Evolutionary conservation across 345 rosid species (phyloP).

Genomic region (Geranium rotundifolium): DNA sequence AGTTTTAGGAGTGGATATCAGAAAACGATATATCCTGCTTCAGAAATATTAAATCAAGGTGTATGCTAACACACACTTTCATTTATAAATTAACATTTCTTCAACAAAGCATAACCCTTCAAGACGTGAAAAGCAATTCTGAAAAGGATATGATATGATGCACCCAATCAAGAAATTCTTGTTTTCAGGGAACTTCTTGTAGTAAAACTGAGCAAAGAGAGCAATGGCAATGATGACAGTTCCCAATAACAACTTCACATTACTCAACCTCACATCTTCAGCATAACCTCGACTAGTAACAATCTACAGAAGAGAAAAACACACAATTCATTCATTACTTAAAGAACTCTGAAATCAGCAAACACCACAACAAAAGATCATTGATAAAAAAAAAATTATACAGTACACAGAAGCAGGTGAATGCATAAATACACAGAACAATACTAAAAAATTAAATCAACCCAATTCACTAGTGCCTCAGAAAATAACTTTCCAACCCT

Average conservation of each 20-base stretch:
- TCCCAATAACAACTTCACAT: slow-evolving; percentile 49
- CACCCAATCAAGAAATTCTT: slow-evolving; percentile 59
- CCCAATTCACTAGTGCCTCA: no score
- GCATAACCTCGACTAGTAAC: slow-evolving; percentile 57
- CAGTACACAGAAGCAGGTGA: no score
- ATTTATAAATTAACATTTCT: no score
- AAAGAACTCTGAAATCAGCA: not conserved
- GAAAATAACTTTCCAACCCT: not conserved
- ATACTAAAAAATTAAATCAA: no score
- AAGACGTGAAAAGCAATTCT: not conserved
- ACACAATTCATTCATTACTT: not conserved
- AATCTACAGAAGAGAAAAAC: slow-evolving; percentile 24
- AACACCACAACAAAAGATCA: no score
- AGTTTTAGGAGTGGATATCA: no score
- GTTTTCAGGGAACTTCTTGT: slow-evolving; percentile 80
- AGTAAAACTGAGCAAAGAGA: slow-evolving; percentile 79
- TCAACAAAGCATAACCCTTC: no score
- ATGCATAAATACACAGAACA: no score
- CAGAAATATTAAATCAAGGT: not conserved
- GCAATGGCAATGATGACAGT: slow-evolving; percentile 50
- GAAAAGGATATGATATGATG: slow-evolving; percentile 67
- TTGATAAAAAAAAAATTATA: no score
- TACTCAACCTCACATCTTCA: slow-evolving; percentile 74
- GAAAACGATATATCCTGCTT: not conserved
- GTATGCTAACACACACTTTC: not conserved